Evolutionary conservation across 2,329 filamentous ascomycete genomes (phyloP), one percentile per base, ranked within the genome.

Genomic region (Colletotrichum lindemuthianum): DNA sequence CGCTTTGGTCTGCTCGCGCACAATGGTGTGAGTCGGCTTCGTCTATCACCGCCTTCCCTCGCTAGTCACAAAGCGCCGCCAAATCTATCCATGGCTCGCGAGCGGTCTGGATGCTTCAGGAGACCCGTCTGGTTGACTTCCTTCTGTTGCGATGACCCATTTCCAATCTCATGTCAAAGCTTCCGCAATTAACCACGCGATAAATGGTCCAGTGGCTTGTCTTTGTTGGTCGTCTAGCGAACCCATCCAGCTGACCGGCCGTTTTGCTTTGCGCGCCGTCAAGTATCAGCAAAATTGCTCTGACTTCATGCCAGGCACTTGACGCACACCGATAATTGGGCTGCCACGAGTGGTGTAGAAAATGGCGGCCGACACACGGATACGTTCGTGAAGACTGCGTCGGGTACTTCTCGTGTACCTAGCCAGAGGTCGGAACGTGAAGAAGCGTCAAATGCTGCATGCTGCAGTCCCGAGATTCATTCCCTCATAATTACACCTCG

Each of bases 111-210:
- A 48, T 51, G 34, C 45, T 65, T 63, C 58, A 56, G 63, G 52
- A 54, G 37, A 40, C 40, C 41, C 34, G 15, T 51, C 40, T 37
- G 36, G 24, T n/a, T 37, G 45, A 57, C 61, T 47, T n/a, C 13
- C 13, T 41, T 48, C 41, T 61, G 32, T 40, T 53, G 24, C 32
- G 47, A 47, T 48, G 51, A 58, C 45, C 40, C 50, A 51, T 45
- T 65, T 40, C 51, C 52, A 44, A 57, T 32, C 41, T n/a, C 10
- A 47, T 13, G 58, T 65, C 63, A 52, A 65, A 63, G 63, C 63
- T 45, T 24, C 24, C 24, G 24, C 41, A 39, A 47, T 8, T 32
- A 52, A 34, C 63, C 55, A 58, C 54, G 57, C 52, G 40, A 50
- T 45, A 49, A 58, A 43, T 44, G 15, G 6, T 49, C 45, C 24